Base-by-base conservation (phyloP, 2,329 filamentous ascomycete genomes). In the Alternaria solani region DNA sequence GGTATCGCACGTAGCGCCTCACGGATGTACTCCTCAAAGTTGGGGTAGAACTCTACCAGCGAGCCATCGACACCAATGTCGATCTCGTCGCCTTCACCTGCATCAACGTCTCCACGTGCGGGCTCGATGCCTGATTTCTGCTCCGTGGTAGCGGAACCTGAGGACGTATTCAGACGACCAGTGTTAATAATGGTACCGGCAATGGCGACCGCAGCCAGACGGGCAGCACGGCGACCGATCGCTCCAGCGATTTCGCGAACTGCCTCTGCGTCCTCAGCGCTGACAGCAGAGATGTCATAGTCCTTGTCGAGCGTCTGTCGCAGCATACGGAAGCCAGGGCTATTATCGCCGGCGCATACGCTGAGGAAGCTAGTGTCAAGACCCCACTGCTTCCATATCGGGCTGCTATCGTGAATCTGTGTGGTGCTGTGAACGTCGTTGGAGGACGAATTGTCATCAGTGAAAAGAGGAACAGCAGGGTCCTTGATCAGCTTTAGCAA, bases 31-130 rank as follows among this genome's bases (percentile, higher is more conserved):
- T 91, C 89, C 66, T 95, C 89, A 81, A 97, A 99, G 74, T 89
- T 89, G 8, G 95, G 95, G 79, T 98, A 98, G 81, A 96, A 95
- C 80, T 98, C 95, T 2, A 98, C 93, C 54, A 99, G 83, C 75
- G 90, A 94, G 66, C 95, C 95, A 75, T 99, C 95, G 2, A 98
- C 94, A 71, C 95, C 95, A 70, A 99, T 88, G 75, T 99, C 95
- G 57, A 95, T 86, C 53, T 94, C 87, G 46, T 92, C 89, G 8
- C 87, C 84, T 12, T 87, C 84, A n/a, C 75, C 74, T 55, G 79
- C 75, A 25, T 80, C 68, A 41, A 74, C 64, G 9, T 72, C 60
- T 16, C 75, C 75, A n/a, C 74, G 66, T 3, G 75, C 61, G 16
- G 73, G 74, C 20, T 73, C 59, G 30, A 79, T 64, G 36, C 72